These are phyloP conservation scores for Suillus alpinus DNA, from an alignment of 768 basidiomycete species.

Conservation along the genomic window DNA sequence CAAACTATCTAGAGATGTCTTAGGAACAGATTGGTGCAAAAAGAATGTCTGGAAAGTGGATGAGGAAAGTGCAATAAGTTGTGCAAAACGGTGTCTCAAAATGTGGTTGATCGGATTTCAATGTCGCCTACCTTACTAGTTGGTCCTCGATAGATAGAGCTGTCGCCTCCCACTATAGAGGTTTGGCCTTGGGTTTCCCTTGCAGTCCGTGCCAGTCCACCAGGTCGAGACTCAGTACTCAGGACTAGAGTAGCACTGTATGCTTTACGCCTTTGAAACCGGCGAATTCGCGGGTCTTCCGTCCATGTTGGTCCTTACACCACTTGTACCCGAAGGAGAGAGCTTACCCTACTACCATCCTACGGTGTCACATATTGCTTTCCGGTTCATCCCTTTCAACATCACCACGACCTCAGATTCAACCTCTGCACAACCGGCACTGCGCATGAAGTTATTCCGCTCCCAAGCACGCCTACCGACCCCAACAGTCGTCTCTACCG, in stretches of 20 bases:
- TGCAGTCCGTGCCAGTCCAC: too few relatives aligned
- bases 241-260: constrained; percentile 77
- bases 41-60: too few relatives aligned
- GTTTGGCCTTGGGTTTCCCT: too few relatives aligned
- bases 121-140: too few relatives aligned
- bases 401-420: constrained; percentile 22
- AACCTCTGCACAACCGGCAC: constrained; percentile 11
- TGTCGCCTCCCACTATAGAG: too few relatives aligned
- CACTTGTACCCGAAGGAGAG: constrained; percentile 43
- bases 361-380: constrained; percentile 72
- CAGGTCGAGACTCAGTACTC: constrained; percentile 69
- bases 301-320: constrained; percentile 54
- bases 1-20: too few relatives aligned
- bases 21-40: too few relatives aligned
- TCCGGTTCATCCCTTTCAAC: constrained; percentile 54
- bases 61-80: too few relatives aligned
- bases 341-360: constrained; percentile 90
- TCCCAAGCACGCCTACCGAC: constrained; percentile 45
- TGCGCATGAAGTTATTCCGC: constrained; percentile 63
- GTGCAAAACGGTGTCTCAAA: too few relatives aligned
- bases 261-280: constrained; percentile 49
- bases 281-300: constrained; percentile 24
- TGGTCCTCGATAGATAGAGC: too few relatives aligned
- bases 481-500: constrained; percentile 69
- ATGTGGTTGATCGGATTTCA: too few relatives aligned